Conservation (phyloP, 345 rosid species). For the Hevea brasiliensis region DNA sequence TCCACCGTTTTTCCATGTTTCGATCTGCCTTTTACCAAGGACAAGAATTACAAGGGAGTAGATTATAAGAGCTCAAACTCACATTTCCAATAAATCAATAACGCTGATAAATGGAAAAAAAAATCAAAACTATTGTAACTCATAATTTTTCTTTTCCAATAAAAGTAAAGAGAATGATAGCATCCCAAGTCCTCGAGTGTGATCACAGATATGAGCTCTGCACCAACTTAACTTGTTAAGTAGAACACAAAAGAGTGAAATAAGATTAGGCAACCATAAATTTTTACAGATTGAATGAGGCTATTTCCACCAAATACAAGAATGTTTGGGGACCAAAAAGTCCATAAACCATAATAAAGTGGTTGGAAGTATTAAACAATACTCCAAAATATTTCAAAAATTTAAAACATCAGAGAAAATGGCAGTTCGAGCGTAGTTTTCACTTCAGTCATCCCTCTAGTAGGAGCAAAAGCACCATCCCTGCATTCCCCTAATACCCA, state of each 20-base stretch:
- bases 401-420: not conserved
- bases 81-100: not conserved
- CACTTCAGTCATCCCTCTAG: not conserved
- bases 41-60: conserved; percentile 47
- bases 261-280: not conserved
- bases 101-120: not conserved
- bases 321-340: not conserved
- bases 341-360: not conserved
- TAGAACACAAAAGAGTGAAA: not conserved
- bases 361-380: not conserved
- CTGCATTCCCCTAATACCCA: not conserved
- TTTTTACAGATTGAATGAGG: not conserved
- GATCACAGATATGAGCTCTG: not conserved
- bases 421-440: conserved; percentile 7
- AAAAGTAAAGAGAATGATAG: not conserved
- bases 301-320: not conserved
- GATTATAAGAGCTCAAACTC: conserved; percentile 29
- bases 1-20: conserved; percentile 92
- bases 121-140: not conserved
- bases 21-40: conserved; percentile 99
- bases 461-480: not conserved
- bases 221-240: not conserved
- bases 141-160: too few relatives aligned
- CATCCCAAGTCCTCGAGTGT: not conserved
- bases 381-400: not conserved